phyloP scores from a whole-genome alignment of 2,329 filamentous ascomycete species.

The Ploettnerulaceae sp. region DNA sequence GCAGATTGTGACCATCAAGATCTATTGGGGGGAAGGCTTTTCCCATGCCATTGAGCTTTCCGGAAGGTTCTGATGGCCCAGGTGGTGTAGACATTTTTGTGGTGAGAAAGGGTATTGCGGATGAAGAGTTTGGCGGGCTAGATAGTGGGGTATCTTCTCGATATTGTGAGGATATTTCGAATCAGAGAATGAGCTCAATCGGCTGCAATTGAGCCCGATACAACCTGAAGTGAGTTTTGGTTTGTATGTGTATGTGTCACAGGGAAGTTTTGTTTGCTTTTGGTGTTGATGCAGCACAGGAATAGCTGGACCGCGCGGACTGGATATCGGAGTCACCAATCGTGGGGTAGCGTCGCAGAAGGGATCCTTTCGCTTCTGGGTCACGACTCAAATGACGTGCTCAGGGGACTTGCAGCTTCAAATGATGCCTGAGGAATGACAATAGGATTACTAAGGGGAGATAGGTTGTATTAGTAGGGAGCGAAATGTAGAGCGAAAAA shows the following conservation, averaged over 20 bases:
- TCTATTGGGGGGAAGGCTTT: conserved; percentile 52
- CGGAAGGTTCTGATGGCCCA: conserved; percentile 24
- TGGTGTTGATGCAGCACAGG: too few relatives aligned
- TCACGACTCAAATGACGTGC: conserved; percentile 7
- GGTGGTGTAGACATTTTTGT: conserved; percentile 34
- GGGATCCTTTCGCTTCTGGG: neutral
- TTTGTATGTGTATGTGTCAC: neutral
- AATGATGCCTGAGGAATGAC: neutral
- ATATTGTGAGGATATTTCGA: neutral
- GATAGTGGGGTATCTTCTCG: neutral
- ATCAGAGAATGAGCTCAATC: conserved; percentile 21
- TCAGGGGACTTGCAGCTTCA: conserved; percentile 11
- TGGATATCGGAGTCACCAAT: conserved; percentile 7
- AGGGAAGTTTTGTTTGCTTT: too few relatives aligned
- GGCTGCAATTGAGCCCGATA: neutral
- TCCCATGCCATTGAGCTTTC: conserved; percentile 25
- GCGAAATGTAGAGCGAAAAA: too few relatives aligned
- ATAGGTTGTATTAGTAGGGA: neutral
- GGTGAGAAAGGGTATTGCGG: conserved; percentile 1
- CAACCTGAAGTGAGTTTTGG: too few relatives aligned
- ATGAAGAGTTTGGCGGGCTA: neutral
- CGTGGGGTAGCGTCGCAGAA: conserved; percentile 8
- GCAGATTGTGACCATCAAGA: conserved; percentile 77
- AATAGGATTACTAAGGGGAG: neutral
- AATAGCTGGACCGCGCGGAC: too few relatives aligned